Base-by-base conservation (phyloP, 2,329 filamentous ascomycete genomes). In the Stemphylium beticola region DNA sequence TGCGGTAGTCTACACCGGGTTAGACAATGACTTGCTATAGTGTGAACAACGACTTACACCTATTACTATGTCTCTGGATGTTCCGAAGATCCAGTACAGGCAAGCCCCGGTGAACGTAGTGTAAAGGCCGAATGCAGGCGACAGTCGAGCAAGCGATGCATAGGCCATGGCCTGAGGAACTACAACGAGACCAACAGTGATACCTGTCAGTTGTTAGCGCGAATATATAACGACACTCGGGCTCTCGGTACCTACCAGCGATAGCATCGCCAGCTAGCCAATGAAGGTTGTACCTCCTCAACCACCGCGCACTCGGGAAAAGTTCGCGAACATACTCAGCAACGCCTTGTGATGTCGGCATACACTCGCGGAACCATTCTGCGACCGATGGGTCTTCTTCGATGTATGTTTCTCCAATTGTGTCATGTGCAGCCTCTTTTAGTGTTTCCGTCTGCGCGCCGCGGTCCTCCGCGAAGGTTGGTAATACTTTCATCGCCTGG, bases 161-260 rank as follows among this genome's bases (percentile, higher is more conserved):
- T 98, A 98, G 0, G 93, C 92, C 93, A 98, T 97, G 61, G 91
- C 89, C 72, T 98, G 93, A 4, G 93, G 93, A 11, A 98, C 91
- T 22, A 97, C 92, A 24, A 92, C 89, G 40, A 87, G 82, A 29
- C 89, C 89, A 40, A 90, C 85, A 2, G 87, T 90, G 60, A 90
- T 38, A 11, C 67, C 61, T 69, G 24, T 3, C 7, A 14, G 9
- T n/a, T n/a, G 12, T 45, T 37, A 55, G 48, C 6, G 18, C 31
- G 8, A 26, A 34, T 14, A 11, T 5, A 15, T 3, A 22, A 36
- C 7, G 18, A 3, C 4, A 20, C 12, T n/a, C 2, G 2, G 29
- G 4, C 9, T 14, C 9, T 18, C 4, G 22, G n/a, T 22, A 44
- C 57, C 50, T 53, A 71, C 70, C 70, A 24, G 70, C 70, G 43